Percentiles rank a stretch among this genome's conserved stretches.
Evolutionary conservation across 2,329 filamentous ascomycete species (phyloP).

Genomic region (Sporothrix luriei): DNA sequence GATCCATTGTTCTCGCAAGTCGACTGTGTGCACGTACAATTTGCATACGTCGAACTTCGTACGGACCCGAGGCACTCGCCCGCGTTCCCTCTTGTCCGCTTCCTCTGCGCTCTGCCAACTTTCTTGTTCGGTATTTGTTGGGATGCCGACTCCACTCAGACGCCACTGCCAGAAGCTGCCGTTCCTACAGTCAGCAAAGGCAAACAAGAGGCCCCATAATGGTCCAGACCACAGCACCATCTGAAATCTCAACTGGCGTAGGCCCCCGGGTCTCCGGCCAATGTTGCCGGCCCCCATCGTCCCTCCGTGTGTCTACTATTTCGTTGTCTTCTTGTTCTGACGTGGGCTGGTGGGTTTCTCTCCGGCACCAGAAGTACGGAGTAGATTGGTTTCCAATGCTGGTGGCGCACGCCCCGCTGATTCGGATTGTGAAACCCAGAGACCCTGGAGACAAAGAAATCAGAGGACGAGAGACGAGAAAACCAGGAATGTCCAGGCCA

Average conservation of each 20-base stretch:
- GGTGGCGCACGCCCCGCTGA: background rate
- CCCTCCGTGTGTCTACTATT: background rate
- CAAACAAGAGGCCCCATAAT: too few species aligned
- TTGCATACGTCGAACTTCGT: too few species aligned
- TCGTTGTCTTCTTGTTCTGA: background rate
- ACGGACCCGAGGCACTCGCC: too few species aligned
- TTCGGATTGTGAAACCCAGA: background rate
- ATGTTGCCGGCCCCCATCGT: background rate
- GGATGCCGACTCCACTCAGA: background rate
- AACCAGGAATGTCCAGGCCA: background rate
- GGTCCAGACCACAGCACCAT: background rate
- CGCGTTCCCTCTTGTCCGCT: conserved; percentile 5
- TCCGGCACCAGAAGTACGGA: background rate
- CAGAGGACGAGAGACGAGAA: background rate
- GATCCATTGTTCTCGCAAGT: background rate
- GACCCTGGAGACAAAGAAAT: conserved; percentile 2
- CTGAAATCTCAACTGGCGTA: background rate
- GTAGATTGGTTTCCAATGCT: background rate
- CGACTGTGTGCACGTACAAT: too few species aligned
- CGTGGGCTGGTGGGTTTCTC: too few species aligned
- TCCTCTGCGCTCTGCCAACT: conserved; percentile 3
- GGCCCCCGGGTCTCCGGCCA: background rate
- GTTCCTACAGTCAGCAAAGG: background rate
- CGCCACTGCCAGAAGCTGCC: background rate
- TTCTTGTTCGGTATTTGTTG: conserved; percentile 6